A percentile compares a stretch with the other conserved stretches of the same genome.
These are phyloP conservation scores for Lolium perenne DNA, from an alignment of 176 grass and related monocot species.

Conservation along the genomic window DNA sequence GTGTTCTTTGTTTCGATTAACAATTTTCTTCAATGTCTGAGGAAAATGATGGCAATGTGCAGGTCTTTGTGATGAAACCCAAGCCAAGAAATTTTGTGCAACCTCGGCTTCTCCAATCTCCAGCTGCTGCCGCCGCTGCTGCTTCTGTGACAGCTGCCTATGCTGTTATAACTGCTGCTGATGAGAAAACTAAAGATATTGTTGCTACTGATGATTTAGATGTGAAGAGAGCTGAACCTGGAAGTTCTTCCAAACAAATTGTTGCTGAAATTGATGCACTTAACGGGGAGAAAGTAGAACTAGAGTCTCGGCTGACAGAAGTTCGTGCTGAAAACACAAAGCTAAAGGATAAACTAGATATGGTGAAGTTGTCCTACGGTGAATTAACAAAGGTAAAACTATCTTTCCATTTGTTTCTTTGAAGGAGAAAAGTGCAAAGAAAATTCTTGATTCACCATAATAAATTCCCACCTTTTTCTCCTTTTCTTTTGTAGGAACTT, in stretches of 20 bases:
- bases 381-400: conserved; percentile 86
- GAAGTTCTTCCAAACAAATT: conserved; percentile 57
- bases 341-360: conserved; percentile 71
- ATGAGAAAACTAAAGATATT: conserved; percentile 64
- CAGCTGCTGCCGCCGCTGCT: conserved; percentile 70
- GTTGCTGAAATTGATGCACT: conserved; percentile 56
- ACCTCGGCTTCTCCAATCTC: conserved; percentile 86
- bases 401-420: conserved; percentile 4
- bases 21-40: conserved; percentile 16
- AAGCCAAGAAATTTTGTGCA: conserved; percentile 62
- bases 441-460: conserved; percentile 8
- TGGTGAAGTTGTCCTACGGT: conserved; percentile 56
- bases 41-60: conserved; percentile 33
- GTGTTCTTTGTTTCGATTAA: neutral
- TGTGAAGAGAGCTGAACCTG: conserved; percentile 64
- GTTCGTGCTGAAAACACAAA: conserved; percentile 70
- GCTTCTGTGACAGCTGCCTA: conserved; percentile 92
- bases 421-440: conserved; percentile 6
- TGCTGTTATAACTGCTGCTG: conserved; percentile 68
- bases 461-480: conserved; percentile 1
- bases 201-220: conserved; percentile 59
- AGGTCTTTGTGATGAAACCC: conserved; percentile 89
- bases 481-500: conserved; percentile 73
- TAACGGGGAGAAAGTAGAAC: conserved; percentile 58
- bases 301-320: conserved; percentile 70